These are phyloP conservation scores for Exserohilum turcica DNA, from an alignment of 2,329 filamentous ascomycete genomes.

Conservation along the genomic window DNA sequence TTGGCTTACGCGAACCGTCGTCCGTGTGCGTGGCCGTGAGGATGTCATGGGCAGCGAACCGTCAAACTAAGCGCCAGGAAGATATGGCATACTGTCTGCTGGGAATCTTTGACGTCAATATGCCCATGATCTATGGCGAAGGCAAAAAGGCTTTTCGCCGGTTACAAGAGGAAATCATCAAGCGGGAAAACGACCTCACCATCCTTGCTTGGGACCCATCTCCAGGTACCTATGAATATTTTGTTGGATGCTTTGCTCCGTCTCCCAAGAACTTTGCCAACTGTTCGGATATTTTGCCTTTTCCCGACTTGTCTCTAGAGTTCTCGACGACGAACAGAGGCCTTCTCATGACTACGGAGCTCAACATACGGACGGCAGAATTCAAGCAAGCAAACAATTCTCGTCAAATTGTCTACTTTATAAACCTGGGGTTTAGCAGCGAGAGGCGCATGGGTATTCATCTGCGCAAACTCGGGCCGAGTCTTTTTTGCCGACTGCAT, in stretches of 20 bases:
- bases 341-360: not conserved
- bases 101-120: conserved; percentile 26
- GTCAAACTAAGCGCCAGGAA: conserved; percentile 26
- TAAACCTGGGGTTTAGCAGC: not conserved
- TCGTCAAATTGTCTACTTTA: not conserved
- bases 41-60: conserved; percentile 25
- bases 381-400: not conserved
- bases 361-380: not conserved
- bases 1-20: not conserved
- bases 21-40: conserved; percentile 7
- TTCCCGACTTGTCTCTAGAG: not conserved
- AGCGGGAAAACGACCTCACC: conserved; percentile 7
- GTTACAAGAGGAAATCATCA: conserved; percentile 14
- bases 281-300: not conserved
- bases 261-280: not conserved
- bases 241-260: not conserved
- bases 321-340: not conserved
- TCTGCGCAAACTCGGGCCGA: not conserved
- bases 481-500: not conserved
- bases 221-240: not conserved
- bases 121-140: conserved; percentile 39
- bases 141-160: conserved; percentile 17
- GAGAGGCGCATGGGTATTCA: not conserved
- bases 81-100: conserved; percentile 22
- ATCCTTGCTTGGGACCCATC: conserved; percentile 8